Base-by-base conservation (phyloP, 768 basidiomycete genomes). In the Xerocomus spinulosus region DNA sequence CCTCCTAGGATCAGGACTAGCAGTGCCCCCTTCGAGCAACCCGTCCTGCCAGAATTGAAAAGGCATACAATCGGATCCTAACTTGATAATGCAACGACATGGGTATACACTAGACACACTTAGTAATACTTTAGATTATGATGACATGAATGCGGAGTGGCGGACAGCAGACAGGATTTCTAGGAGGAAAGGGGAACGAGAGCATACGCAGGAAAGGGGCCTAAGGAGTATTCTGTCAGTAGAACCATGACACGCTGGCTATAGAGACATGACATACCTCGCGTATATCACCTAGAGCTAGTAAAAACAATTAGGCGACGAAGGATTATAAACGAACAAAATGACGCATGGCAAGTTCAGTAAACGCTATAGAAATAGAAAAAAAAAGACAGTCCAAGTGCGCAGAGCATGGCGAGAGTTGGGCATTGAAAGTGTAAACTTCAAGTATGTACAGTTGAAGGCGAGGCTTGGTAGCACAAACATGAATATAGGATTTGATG, bases 101-200 rank as follows among this genome's bases (percentile, higher is more conserved):
- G 49, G 46, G n/a, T 42, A 51, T 48, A 49, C 33, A 52, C 47
- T 57, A 60, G 29, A 30, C 38, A 41, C 42, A 30, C 46, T 51
- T 17, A 40, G 56, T 46, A 23, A 25, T 38, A 43, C 23, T 42
- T 34, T 49, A 63, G 21, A 29, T 42, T 49, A 51, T 24, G 17
- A 43, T 37, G 20, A 29, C 18, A 34, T 32, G 23, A 21, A 39
- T 29, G 45, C n/a, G 15, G 30, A 8, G 25, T 38, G 23, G 9
- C 13, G 20, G 8, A 25, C 10, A 25, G n/a, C 9, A 18, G 26
- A 9, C 36, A 24, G 26, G n/a, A 8, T n/a, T 32, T 40, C 42
- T 35, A 20, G 17, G 26, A 25, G 20, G 40, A 13, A 42, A 23
- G 9, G 33, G 8, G 28, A 23, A 9, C 10, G 17, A 26, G n/a